Evolutionary conservation across 768 basidiomycete species (phyloP).

Genomic region (Auricularia sp.): DNA sequence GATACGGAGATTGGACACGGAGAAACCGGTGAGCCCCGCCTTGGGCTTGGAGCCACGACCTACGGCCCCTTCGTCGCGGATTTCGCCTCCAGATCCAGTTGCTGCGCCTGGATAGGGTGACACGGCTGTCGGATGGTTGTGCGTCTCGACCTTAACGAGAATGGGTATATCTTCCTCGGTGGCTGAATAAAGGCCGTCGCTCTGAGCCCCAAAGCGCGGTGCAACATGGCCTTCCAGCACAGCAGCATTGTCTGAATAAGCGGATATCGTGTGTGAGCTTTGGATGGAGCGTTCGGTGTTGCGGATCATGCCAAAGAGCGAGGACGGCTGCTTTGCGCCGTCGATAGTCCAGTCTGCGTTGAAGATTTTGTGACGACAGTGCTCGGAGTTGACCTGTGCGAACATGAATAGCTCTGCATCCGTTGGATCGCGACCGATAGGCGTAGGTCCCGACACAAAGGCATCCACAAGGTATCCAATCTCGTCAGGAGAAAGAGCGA

Average conservation of each 20-base stretch:
- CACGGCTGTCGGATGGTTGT: constrained; percentile 97
- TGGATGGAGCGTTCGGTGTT: constrained; percentile 75
- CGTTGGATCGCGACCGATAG: constrained; percentile 76
- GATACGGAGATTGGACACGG: constrained; percentile 86
- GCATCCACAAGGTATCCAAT: constrained; percentile 87
- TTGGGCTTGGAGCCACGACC: constrained; percentile 94
- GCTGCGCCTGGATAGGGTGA: constrained; percentile 98
- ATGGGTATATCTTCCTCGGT: constrained; percentile 69
- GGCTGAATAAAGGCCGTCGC: constrained; percentile 41
- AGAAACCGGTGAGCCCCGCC: constrained; percentile 87
- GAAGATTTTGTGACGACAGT: constrained; percentile 99
- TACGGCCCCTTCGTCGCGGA: constrained; percentile 94
- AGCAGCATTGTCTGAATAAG: constrained; percentile 97
- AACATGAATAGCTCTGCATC: constrained; percentile 99
- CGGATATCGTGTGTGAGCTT: constrained; percentile 76
- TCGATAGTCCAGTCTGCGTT: constrained; percentile 95
- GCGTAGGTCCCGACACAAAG: constrained; percentile 59
- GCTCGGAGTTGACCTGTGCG: constrained; percentile 99
- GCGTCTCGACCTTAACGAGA: constrained; percentile 95
- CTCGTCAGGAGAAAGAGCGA: constrained; percentile 83
- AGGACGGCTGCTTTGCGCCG: constrained; percentile 46
- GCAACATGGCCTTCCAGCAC: constrained; percentile 73
- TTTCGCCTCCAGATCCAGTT: constrained; percentile 96
- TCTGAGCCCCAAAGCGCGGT: constrained; percentile 53
- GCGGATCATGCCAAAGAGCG: constrained; percentile 93